phyloP scores from a whole-genome alignment of 495 filamentous ascomycete genomes.

The Aspergillus ostianus region DNA sequence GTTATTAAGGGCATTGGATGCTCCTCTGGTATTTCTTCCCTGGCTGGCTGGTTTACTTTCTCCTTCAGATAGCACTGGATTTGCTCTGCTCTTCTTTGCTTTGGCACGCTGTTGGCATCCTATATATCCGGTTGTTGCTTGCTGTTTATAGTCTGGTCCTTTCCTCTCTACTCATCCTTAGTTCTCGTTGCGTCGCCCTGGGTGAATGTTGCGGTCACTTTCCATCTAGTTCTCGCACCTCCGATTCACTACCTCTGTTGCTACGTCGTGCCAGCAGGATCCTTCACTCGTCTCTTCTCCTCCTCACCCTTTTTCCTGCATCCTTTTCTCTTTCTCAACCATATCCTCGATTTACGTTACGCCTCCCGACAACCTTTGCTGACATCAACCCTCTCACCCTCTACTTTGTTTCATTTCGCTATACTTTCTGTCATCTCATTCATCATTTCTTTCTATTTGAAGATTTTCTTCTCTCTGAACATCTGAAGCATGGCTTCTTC shows the following conservation, averaged over 20 bases:
- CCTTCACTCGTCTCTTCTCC: background rate
- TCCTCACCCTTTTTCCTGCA: background rate
- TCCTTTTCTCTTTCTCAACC: conserved; percentile 11
- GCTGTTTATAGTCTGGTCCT: background rate
- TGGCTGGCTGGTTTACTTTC: background rate
- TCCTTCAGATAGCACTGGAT: background rate
- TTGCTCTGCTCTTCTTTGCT: background rate
- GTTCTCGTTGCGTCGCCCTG: background rate
- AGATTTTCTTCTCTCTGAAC: background rate
- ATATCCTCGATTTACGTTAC: conserved; percentile 7
- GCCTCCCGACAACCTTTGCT: background rate
- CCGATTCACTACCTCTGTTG: background rate
- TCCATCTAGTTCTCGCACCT: background rate
- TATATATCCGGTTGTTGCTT: background rate
- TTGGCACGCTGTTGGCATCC: background rate
- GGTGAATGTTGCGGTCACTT: conserved; percentile 4
- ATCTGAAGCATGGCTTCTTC: conserved; percentile 25
- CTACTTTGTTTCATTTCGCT: conserved; percentile 3
- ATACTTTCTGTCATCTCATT: background rate
- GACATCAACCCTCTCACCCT: conserved; percentile 1
- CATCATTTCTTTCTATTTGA: conserved; percentile 7
- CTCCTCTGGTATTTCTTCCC: background rate
- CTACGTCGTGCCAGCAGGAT: background rate
- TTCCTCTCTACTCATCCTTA: background rate
- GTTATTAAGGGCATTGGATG: background rate